Conservation (phyloP, 1,139 yeast genomes). For the Debaryomyces sp. region DNA sequence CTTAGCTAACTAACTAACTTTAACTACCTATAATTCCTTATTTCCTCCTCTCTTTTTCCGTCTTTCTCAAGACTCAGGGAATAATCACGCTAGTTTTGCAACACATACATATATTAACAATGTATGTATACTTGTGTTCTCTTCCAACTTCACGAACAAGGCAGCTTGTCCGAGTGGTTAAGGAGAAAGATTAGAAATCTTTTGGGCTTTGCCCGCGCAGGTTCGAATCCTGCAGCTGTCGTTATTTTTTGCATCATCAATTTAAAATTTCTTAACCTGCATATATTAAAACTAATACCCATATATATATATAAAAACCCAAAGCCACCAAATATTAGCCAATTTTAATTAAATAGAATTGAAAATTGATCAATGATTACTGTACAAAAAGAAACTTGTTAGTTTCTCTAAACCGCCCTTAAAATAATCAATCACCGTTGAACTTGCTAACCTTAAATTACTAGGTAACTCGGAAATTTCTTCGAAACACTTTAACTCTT, state of each 20-base stretch:
- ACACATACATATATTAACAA: no score
- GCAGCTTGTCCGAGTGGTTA: slow-evolving; percentile 62
- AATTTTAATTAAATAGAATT: slow-evolving; percentile 1
- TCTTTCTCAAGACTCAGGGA: no score
- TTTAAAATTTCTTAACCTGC: slow-evolving; percentile 9
- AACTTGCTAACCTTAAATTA: slow-evolving; percentile 19
- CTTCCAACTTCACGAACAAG: no score
- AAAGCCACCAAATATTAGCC: neutral
- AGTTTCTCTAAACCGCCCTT: slow-evolving; percentile 32
- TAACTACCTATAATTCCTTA: no score
- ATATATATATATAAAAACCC: slow-evolving; percentile 1
- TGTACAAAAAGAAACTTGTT: slow-evolving; percentile 13
- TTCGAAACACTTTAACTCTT: slow-evolving; percentile 8
- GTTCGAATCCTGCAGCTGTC: slow-evolving; percentile 64
- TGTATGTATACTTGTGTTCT: neutral
- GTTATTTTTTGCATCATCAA: no score
- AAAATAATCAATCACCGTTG: slow-evolving; percentile 25
- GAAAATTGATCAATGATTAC: slow-evolving; percentile 2
- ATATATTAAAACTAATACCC: slow-evolving; percentile 1
- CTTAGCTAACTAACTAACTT: no score
- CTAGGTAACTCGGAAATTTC: slow-evolving; percentile 10
- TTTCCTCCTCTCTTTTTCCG: no score
- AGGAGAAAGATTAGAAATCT: slow-evolving; percentile 61
- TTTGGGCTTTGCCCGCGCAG: slow-evolving; percentile 64
- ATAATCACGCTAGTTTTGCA: no score